Base-by-base conservation (phyloP, 139 green algal genomes). In the Micractinium sp. region DNA sequence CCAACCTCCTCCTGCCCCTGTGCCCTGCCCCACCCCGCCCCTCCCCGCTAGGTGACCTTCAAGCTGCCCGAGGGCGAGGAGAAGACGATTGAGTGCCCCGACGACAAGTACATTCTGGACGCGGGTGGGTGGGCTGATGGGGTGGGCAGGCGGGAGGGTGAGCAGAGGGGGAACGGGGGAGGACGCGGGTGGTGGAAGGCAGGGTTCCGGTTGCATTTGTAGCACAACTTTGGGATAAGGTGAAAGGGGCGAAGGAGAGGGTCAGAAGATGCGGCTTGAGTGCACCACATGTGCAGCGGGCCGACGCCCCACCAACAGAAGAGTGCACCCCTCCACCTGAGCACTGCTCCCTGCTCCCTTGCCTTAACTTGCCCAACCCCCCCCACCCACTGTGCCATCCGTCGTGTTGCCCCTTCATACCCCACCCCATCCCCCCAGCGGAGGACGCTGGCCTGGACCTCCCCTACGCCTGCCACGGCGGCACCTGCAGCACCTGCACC, bases 381-480 rank as follows among this genome's bases (percentile, higher is more conserved):
- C 23, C 63, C 23, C 22, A 73, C 63, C 63, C n/a, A n/a, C n/a
- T n/a, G n/a, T n/a, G n/a, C n/a, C n/a, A n/a, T n/a, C n/a, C n/a
- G n/a, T n/a, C n/a, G n/a, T 19, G 12, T 41, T 16, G 13, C n/a
- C 73, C 31, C 73, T 19, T 79, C 31, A 22, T 20, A 20, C 73
- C 5, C 31, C 19, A 36, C 19, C n/a, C 25, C 76, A 25, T 56
- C 5, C 74, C 77, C 74, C 23, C 38, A 61, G 16, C 75, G 47
- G 81, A 95, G 93, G 93, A 96, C 86, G 94, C 92, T 29, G 93
- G 93, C 87, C 88, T 98, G 38, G 96, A 98, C 91, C 94, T 98
- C 87, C 96, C 96, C 88, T 98, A 98, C 95, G 97, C 94, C 29
- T 98, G 96, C 96, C 93, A 96, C 85, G 93, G 92, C 87, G 95